Base-by-base conservation (phyloP, 2,329 filamentous ascomycete genomes). In the Ceratocystis smalleyi region DNA sequence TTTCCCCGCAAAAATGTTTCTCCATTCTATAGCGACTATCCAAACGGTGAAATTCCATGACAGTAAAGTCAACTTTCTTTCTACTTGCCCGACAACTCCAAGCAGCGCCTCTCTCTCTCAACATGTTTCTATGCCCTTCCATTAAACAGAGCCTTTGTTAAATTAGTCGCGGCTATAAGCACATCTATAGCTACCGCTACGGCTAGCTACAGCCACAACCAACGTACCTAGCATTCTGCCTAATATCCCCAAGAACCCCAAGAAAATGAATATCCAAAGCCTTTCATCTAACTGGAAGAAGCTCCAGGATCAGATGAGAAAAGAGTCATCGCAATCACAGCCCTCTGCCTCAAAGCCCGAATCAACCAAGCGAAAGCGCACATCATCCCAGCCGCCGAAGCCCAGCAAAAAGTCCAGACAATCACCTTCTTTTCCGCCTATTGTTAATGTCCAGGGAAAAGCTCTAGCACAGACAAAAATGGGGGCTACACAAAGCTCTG, bases 281-380 rank as follows among this genome's bases (percentile, higher is more conserved):
- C 74, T 86, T 43, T 86, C 83, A 12, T 83, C 81, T 63, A 91
- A 91, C 72, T 91, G 88, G 88, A 90, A 89, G 75, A 86, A 82
- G 75, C 79, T 91, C 64, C 87, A 90, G 75, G 81, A 81, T 68
- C 80, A 80, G 69, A 75, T 83, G 69, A 78, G 81, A 70, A 72
- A 77, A 49, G 77, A 79, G 66, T 30, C 59, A 17, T 67, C 71
- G 68, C 45, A 69, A 40, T 63, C 72, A 15, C 64, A 69, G 59
- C 60, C 70, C 8, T 43, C 49, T 5, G 67, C 71, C 68, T 47
- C 70, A 35, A 63, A 72, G n/a, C 67, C 68, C 12, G 65, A 69
- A 57, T 59, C 70, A 40, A 74, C 73, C 62, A 74, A 71, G 67
- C 68, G 51, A 64, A 77, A 72, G 64, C 66, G 62, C 62, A 62